phyloP scores from a whole-genome alignment of 1,284 basidiomycete species.

The Cystobasidium sp. region DNA sequence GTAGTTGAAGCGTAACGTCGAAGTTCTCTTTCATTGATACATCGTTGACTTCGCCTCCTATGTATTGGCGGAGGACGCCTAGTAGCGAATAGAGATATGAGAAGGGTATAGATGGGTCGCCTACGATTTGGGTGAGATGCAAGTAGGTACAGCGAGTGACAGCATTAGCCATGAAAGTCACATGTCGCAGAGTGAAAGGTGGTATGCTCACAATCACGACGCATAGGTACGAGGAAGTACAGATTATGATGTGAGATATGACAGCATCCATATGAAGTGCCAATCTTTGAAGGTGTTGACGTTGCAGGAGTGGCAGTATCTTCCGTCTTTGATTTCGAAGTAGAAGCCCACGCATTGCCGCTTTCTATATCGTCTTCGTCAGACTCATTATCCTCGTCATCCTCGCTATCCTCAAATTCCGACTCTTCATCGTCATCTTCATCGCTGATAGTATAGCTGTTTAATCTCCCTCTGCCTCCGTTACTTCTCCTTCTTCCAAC shows the following conservation, averaged over 20 bases:
- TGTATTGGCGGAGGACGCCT: conserved; percentile 82
- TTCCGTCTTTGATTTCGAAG: conserved; percentile 7
- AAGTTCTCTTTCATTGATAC: conserved; percentile 87
- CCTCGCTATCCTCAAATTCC: not conserved
- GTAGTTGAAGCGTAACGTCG: conserved; percentile 84
- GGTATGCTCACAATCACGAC: conserved; percentile 13
- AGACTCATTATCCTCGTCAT: not conserved
- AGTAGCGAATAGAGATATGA: conserved; percentile 84
- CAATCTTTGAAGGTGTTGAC: not conserved
- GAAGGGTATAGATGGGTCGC: conserved; percentile 87
- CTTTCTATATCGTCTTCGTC: not conserved
- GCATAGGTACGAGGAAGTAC: conserved; percentile 34
- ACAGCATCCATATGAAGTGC: conserved; percentile 39
- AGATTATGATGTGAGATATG: conserved; percentile 38
- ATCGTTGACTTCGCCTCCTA: conserved; percentile 72
- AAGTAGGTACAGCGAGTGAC: not conserved
- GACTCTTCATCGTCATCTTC: conserved; percentile 16
- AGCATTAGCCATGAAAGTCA: not conserved
- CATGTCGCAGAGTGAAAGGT: not conserved
- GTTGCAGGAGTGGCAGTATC: not conserved
- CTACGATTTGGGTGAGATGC: conserved; percentile 58
- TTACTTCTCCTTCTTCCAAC: not conserved
- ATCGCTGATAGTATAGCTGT: conserved; percentile 31
- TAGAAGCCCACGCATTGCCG: conserved; percentile 3
- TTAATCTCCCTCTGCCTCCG: conserved; percentile 7